These are phyloP conservation scores for Agarophyton chilense DNA, from an alignment of 23 red algal genomes.

Conservation along the genomic window DNA sequence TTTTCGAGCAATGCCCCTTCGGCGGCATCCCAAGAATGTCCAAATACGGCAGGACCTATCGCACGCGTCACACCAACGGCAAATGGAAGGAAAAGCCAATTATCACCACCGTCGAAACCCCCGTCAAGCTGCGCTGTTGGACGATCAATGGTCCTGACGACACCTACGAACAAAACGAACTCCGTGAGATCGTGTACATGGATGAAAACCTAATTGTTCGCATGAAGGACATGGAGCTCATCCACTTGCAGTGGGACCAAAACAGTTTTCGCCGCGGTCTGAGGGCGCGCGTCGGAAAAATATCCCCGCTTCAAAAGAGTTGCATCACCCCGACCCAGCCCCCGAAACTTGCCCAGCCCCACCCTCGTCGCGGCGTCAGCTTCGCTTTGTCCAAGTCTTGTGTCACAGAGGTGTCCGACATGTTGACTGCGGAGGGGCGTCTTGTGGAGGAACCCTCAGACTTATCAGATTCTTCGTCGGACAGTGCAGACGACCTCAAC, in stretches of 20 bases:
- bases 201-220: not conserved
- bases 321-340: not conserved
- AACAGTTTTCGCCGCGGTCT: not conserved
- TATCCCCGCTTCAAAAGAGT: slow-evolving; percentile 15
- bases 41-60: not conserved
- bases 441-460: not conserved
- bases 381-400: not conserved
- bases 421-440: not conserved
- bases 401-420: not conserved
- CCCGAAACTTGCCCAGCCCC: not conserved
- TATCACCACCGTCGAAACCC: slow-evolving; percentile 2
- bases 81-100: not conserved
- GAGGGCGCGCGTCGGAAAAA: not conserved
- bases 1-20: not conserved
- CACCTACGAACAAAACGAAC: not conserved
- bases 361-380: not conserved
- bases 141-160: slow-evolving; percentile 19
- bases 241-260: not conserved
- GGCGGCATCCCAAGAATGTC: not conserved
- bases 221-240: not conserved
- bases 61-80: not conserved
- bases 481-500: not conserved
- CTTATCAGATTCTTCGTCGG: slow-evolving; percentile 1
- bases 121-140: not conserved
- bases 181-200: not conserved